Evolutionary conservation across 306 rosid species (phyloP).

Genomic region (Begonia fuchsioides): DNA sequence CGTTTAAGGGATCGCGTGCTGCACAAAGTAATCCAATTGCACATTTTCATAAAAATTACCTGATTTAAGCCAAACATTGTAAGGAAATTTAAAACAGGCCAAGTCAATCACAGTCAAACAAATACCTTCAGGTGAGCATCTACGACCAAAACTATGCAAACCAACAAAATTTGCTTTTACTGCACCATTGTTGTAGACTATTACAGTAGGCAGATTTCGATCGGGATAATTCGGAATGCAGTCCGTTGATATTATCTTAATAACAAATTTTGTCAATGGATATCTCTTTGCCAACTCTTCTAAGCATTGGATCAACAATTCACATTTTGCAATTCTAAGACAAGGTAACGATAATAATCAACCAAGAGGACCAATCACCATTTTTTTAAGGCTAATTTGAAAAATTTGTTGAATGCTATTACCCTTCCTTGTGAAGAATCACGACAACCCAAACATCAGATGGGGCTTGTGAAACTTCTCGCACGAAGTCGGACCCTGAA

Average conservation of each 20-base stretch:
- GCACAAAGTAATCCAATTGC: background rate
- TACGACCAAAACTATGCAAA: conserved; percentile 57
- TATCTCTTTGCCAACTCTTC: conserved; percentile 70
- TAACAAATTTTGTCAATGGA: conserved; percentile 88
- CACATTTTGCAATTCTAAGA: conserved; percentile 62
- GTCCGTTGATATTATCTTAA: conserved; percentile 82
- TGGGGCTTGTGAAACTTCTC: conserved; percentile 95
- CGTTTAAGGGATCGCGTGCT: background rate
- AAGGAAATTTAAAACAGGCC: background rate
- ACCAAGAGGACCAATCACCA: too few species aligned
- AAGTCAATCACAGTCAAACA: too few species aligned
- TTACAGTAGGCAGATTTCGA: conserved; percentile 68
- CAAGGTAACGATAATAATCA: conserved; percentile 4
- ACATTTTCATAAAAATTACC: background rate
- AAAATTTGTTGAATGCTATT: conserved; percentile 5
- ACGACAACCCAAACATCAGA: conserved; percentile 99
- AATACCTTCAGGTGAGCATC: conserved; percentile 93
- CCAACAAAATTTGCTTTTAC: conserved; percentile 88
- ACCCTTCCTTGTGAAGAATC: conserved; percentile 89
- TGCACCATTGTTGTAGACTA: conserved; percentile 85
- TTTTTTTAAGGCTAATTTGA: too few species aligned
- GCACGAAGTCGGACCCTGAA: conserved; percentile 89
- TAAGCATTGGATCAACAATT: conserved; percentile 66
- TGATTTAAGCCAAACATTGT: background rate
- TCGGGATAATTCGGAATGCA: conserved; percentile 94